These are phyloP conservation scores for Penicillium nordicum DNA, from an alignment of 2,329 filamentous ascomycete species.

Conservation along the genomic window DNA sequence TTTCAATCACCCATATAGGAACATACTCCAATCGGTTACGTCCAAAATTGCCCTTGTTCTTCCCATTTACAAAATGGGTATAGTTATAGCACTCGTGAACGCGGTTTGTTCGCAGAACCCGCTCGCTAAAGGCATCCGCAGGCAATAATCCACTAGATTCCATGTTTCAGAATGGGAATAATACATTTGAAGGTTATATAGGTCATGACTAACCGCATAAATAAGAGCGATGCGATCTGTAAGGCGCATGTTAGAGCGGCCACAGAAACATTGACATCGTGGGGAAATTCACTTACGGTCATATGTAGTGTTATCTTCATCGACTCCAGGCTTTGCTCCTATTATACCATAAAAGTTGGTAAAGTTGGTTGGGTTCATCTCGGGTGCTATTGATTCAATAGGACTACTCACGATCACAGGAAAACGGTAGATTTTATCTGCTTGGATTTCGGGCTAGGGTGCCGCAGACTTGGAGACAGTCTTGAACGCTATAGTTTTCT, in stretches of 20 bases:
- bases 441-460: not conserved
- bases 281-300: slow-evolving; percentile 35
- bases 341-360: not conserved
- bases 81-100: not conserved
- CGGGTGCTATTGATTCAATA: not conserved
- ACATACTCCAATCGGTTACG: not conserved
- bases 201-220: not conserved
- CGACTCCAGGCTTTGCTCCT: slow-evolving; percentile 47
- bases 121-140: not conserved
- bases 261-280: not conserved
- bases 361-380: not conserved
- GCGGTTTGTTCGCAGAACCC: not conserved
- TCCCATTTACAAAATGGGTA: not conserved
- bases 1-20: not conserved
- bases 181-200: not conserved
- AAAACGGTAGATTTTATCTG: not conserved
- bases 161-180: not conserved
- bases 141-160: not conserved
- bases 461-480: not conserved
- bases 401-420: not conserved
- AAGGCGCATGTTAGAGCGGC: not conserved
- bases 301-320: slow-evolving; percentile 49
- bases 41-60: not conserved
- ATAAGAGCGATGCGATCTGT: not conserved
- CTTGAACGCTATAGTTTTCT: not conserved